Evolutionary conservation across 768 basidiomycete genomes (phyloP).

Genomic region (Pisolithus sp.): DNA sequence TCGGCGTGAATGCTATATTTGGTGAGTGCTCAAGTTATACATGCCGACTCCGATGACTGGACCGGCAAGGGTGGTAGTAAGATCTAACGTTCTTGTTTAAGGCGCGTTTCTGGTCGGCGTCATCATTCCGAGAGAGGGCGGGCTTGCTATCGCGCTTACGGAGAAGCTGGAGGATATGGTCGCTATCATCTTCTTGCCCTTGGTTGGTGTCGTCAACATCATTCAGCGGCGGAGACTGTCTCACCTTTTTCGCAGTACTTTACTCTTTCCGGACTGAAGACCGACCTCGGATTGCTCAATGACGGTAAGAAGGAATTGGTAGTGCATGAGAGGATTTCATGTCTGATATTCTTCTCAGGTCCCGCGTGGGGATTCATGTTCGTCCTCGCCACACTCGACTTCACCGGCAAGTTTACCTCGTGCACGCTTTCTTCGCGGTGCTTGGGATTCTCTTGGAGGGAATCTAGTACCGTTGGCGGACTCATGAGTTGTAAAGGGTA

Average conservation of each 20-base stretch:
- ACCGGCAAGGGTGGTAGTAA: no score
- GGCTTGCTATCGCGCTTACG: slow-evolving; percentile 75
- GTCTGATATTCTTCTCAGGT: slow-evolving; percentile 29
- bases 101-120: slow-evolving; percentile 79
- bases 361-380: slow-evolving; percentile 86
- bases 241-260: slow-evolving; percentile 61
- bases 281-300: slow-evolving; percentile 79
- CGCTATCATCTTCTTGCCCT: slow-evolving; percentile 79
- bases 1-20: slow-evolving; percentile 93
- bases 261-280: slow-evolving; percentile 87
- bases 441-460: slow-evolving; percentile 73
- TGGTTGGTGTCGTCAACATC: slow-evolving; percentile 43
- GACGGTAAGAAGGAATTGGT: slow-evolving; percentile 39
- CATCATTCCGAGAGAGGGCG: slow-evolving; percentile 83
- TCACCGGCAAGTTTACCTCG: slow-evolving; percentile 83
- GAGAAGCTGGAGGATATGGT: slow-evolving; percentile 97
- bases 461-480: slow-evolving; percentile 79
- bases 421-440: slow-evolving; percentile 65
- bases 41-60: not conserved
- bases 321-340: not conserved
- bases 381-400: slow-evolving; percentile 72
- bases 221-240: not conserved
- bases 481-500: slow-evolving; percentile 96
- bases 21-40: slow-evolving; percentile 35
- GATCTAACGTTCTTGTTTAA: slow-evolving; percentile 16